Percentiles rank a stretch among this genome's conserved stretches.
These are phyloP conservation scores for Trichoderma breve DNA, from an alignment of 2,329 filamentous ascomycete species.

Conservation along the genomic window DNA sequence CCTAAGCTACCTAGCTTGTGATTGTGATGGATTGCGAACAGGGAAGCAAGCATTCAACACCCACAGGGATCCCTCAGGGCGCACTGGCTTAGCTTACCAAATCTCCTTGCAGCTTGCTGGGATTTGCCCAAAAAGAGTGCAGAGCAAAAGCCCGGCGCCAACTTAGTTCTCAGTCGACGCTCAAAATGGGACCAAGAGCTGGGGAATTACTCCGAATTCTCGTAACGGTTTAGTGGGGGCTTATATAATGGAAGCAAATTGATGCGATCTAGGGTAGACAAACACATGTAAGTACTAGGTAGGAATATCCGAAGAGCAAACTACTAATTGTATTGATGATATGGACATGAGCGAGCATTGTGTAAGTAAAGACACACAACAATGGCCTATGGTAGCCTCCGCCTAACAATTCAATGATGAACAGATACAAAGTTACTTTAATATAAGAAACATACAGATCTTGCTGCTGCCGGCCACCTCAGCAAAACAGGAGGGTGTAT, in stretches of 20 bases:
- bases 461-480: background rate
- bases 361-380: too few species aligned
- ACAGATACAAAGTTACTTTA: background rate
- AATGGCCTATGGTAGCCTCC: too few species aligned
- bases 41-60: background rate
- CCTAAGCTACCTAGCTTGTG: background rate
- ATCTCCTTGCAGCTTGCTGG: background rate
- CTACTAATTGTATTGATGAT: too few species aligned
- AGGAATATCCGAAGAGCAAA: background rate
- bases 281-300: too few species aligned
- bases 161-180: background rate
- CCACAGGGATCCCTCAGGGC: background rate
- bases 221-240: background rate
- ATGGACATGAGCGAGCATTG: background rate
- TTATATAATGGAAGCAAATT: background rate
- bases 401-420: background rate
- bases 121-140: background rate
- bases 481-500: background rate
- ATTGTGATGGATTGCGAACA: background rate
- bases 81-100: background rate
- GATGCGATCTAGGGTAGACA: background rate
- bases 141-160: background rate
- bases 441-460: background rate
- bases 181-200: background rate
- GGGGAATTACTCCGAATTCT: background rate